Base-by-base conservation (phyloP, 192 early-diverging fungal genomes). In the Podochytrium sp. region DNA sequence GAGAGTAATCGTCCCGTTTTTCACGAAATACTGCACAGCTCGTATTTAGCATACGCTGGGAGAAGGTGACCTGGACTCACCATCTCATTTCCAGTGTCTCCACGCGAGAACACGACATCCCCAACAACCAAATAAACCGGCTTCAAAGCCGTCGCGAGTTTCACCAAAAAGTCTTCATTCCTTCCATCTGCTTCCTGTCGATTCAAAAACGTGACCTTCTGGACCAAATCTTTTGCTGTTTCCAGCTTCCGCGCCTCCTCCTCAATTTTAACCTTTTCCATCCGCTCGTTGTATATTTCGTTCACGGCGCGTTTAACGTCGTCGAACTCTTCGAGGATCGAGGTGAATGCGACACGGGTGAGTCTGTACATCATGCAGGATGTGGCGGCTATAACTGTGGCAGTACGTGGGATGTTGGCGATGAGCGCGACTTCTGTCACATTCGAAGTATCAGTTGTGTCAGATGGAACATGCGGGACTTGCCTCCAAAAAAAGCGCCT, bases 171-270 rank as follows among this genome's bases (percentile, higher is more conserved):
- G 14, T 61, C 20, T 55, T 74, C 71, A 57, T 85, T 81, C 27
- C 76, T 71, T 14, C 81, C 79, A 51, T 83, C 81, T 6, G 60
- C 62, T 30, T 65, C 55, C n/a, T 66, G 51, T 6, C 79, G 65
- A 23, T 61, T 73, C 32, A 85, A 65, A 58, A 85, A 85, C 29
- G 71, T 71, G 29, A 81, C 78, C 50, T 85, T 82, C 7, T 30
- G 49, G 30, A 80, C 77, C 56, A 85, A 61, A 20, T 78, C 75
- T n/a, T 74, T 40, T 42, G 37, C 58, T 18, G 37, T 29, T 23
- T 0, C 7, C 25, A 68, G 16, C 33, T 68, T 52, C 33, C 34
- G 38, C 29, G 35, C 62, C 59, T 81, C 74, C 56, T 79, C 73
- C 34, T 83, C 82, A 23, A 61, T 63, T 25, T 63, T 38, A 34